These are phyloP conservation scores for Psilocybe azurescens DNA, from an alignment of 768 basidiomycete genomes.

Conservation along the genomic window DNA sequence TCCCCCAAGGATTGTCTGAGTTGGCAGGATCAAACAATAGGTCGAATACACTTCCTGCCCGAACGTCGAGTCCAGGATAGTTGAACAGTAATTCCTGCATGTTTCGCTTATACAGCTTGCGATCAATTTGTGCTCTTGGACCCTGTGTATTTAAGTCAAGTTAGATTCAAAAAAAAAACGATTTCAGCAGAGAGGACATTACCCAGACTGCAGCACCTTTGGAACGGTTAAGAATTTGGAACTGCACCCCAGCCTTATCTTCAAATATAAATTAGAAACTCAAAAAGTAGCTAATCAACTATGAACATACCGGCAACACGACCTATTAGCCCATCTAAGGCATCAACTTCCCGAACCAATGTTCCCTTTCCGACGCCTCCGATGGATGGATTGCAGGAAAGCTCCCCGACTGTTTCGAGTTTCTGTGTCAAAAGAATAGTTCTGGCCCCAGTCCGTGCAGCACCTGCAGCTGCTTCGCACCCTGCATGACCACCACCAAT, in stretches of 20 bases:
- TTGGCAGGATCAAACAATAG: constrained; percentile 64
- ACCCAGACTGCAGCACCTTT: constrained; percentile 94
- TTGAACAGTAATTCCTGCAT: constrained; percentile 75
- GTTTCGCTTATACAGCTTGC: constrained; percentile 79
- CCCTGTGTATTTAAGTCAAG: constrained; percentile 53
- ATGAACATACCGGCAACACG: constrained; percentile 67
- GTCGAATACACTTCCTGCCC: constrained; percentile 79
- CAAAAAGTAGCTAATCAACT: background rate
- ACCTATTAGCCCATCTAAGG: constrained; percentile 87
- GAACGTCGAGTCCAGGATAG: constrained; percentile 74
- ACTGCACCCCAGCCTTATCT: constrained; percentile 92
- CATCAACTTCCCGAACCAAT: constrained; percentile 90
- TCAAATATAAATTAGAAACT: background rate
- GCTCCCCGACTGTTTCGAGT: constrained; percentile 76
- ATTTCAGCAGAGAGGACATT: constrained; percentile 24
- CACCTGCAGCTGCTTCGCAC: constrained; percentile 88
- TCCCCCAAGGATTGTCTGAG: constrained; percentile 50
- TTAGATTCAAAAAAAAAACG: background rate
- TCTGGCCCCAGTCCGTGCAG: constrained; percentile 82
- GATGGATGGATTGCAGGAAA: constrained; percentile 93
- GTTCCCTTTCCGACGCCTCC: constrained; percentile 94
- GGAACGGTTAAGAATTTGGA: constrained; percentile 83
- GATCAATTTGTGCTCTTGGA: constrained; percentile 87
- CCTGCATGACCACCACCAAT: constrained; percentile 95
- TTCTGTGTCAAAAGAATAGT: constrained; percentile 86